Evolutionary conservation across 768 basidiomycete genomes (phyloP).

Genomic region (Pisolithus marmoratus): DNA sequence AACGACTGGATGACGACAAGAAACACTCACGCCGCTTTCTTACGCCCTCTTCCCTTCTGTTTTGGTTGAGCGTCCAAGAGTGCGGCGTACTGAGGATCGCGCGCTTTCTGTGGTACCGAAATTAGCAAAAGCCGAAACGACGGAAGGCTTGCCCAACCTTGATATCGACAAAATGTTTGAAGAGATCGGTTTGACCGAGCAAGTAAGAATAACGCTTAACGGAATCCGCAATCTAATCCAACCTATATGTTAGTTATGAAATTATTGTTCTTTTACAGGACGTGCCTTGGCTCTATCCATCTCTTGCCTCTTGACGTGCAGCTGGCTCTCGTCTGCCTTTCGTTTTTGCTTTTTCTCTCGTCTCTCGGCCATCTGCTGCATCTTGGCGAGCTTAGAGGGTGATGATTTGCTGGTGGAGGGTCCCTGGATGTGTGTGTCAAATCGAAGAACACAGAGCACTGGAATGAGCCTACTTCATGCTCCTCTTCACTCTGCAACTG

Average conservation of each 20-base stretch:
- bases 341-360: conserved; percentile 47
- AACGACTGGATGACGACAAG: neutral
- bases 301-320: conserved; percentile 67
- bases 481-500: conserved; percentile 54
- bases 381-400: conserved; percentile 29
- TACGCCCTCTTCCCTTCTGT: conserved; percentile 78
- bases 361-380: conserved; percentile 34
- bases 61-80: conserved; percentile 84
- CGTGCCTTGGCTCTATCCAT: conserved; percentile 86
- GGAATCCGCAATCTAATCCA: conserved; percentile 73
- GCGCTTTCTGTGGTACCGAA: conserved; percentile 51
- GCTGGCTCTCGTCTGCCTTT: conserved; percentile 64
- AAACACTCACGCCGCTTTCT: conserved; percentile 63
- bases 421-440: conserved; percentile 9
- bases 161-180: conserved; percentile 97
- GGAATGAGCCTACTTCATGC: conserved; percentile 26
- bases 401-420: conserved; percentile 20
- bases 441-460: neutral
- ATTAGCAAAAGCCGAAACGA: neutral
- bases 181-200: conserved; percentile 96
- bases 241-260: conserved; percentile 9
- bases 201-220: conserved; percentile 96
- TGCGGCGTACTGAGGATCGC: conserved; percentile 90
- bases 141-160: conserved; percentile 48
- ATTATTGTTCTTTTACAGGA: neutral